Percentiles rank a stretch among this genome's conserved stretches.
phyloP scores from a whole-genome alignment of 176 grass and related monocot genomes.

The Musa itinerans region DNA sequence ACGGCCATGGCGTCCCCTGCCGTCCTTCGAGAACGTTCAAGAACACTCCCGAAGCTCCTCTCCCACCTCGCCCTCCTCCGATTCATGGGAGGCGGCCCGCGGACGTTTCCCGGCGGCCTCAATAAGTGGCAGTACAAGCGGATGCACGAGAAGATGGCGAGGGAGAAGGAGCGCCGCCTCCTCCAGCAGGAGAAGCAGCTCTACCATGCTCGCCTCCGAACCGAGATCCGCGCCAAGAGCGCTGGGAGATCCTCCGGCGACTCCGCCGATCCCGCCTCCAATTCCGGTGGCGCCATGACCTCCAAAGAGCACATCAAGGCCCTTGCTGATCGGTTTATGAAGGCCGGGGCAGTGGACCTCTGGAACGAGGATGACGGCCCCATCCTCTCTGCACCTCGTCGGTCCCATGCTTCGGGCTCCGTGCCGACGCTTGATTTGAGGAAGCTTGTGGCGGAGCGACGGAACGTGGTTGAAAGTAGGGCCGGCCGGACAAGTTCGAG shows the following conservation, averaged over 20 bases:
- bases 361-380: constrained; percentile 91
- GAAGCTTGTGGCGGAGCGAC: constrained; percentile 9
- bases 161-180: constrained; percentile 55
- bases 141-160: constrained; percentile 86
- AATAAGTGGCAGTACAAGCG: constrained; percentile 89
- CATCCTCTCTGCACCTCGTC: constrained; percentile 8
- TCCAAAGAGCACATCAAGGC: constrained; percentile 53
- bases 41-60: constrained; percentile 3
- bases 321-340: constrained; percentile 65
- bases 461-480: neutral
- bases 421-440: constrained; percentile 12
- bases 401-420: neutral
- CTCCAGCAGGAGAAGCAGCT: constrained; percentile 78
- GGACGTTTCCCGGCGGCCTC: constrained; percentile 75
- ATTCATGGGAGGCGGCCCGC: constrained; percentile 60
- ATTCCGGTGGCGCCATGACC: constrained; percentile 17
- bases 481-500: neutral
- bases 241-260: constrained; percentile 14
- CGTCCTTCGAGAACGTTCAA: constrained; percentile 6
- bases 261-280: neutral
- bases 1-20: constrained; percentile 10
- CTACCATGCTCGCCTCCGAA: constrained; percentile 64
- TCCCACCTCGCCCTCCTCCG: neutral
- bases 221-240: constrained; percentile 50
- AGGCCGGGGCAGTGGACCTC: constrained; percentile 62